A percentile compares a stretch with the other conserved stretches of the same genome.
These are phyloP conservation scores for Leucoagaricus sp. DNA, from an alignment of 1,284 basidiomycete genomes.

Conservation along the genomic window DNA sequence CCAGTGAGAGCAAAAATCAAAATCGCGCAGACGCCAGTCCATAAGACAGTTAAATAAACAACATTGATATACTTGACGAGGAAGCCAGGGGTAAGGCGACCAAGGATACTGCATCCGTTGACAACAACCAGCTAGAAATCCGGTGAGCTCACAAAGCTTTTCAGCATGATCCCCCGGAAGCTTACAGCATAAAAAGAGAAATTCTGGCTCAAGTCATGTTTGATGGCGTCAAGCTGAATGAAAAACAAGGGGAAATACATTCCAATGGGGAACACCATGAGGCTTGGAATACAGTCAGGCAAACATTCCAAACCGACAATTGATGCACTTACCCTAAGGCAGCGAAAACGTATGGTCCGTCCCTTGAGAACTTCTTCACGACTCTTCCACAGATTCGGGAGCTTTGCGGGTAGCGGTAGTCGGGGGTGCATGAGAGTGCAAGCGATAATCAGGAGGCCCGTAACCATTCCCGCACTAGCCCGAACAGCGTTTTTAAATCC, in stretches of 20 bases:
- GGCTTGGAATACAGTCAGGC: conserved; percentile 4
- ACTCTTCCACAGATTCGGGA: conserved; percentile 23
- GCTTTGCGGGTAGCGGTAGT: conserved; percentile 34
- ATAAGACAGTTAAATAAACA: conserved; percentile 28
- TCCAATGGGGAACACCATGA: conserved; percentile 30
- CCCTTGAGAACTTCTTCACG: conserved; percentile 32
- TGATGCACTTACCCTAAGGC: conserved; percentile 23
- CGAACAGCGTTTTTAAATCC: conserved; percentile 35
- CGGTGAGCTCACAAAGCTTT: not conserved
- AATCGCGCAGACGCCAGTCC: conserved; percentile 24
- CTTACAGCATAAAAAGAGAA: conserved; percentile 53
- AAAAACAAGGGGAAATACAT: conserved; percentile 50
- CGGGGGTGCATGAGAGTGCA: conserved; percentile 43
- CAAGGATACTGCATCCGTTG: conserved; percentile 46
- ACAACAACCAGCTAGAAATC: conserved; percentile 38
- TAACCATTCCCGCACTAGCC: conserved; percentile 27
- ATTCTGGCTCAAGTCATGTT: conserved; percentile 37
- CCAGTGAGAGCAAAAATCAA: conserved; percentile 35
- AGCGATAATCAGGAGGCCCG: conserved; percentile 40
- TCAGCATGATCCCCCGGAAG: no score
- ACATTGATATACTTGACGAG: conserved; percentile 42
- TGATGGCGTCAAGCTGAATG: conserved; percentile 46
- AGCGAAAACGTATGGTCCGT: conserved; percentile 30
- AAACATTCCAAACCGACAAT: not conserved
- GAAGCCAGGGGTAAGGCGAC: conserved; percentile 45